Base-by-base conservation (phyloP, 257 asterid genomes). In the Solanum pennellii region DNA sequence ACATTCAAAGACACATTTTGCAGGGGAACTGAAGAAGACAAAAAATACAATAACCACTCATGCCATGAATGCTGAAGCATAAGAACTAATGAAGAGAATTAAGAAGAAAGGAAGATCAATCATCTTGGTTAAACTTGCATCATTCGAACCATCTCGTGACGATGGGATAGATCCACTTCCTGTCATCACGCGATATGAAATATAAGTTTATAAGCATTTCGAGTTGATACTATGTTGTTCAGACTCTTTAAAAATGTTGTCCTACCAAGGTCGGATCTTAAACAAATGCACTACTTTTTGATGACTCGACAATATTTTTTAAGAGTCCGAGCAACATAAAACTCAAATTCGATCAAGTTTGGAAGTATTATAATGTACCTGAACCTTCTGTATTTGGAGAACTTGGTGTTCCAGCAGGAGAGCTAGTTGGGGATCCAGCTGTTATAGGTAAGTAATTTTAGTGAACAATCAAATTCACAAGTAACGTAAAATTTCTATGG, bases 91-190 rank as follows among this genome's bases (percentile, higher is more conserved):
- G 41, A 90, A 87, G 20, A 91, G 35, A 16, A 90, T 41, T 82
- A 42, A 56, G 83, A 88, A 83, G 35, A 90, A 37, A 83, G 83
- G 8, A 42, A 88, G 41, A 87, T 79, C 86, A 12, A 87, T 88
- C 88, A 91, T 52, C 86, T 90, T 91, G 44, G 74, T 82, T 23
- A 91, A 86, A 88, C 84, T 79, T 88, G 94, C 93, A 77, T 85
- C 90, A 5, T 89, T 91, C 47, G 90, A 71, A 73, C 93, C 94
- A 52, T 74, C 91, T 86, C 90, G 91, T 4, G 86, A 60, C 31
- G 91, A 66, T 80, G 95, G 93, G 18, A 69, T 65, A 29, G 93
- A 87, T 37, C 91, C 92, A 71, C 69, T 49, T 33, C 90, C 94
- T 91, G 90, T 66, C 39, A 62, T 66, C 39, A 62, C 18, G 37